These are phyloP conservation scores for Acanthamoeba polyphaga DNA, from an alignment of 208 protist species.

Conservation along the genomic window DNA sequence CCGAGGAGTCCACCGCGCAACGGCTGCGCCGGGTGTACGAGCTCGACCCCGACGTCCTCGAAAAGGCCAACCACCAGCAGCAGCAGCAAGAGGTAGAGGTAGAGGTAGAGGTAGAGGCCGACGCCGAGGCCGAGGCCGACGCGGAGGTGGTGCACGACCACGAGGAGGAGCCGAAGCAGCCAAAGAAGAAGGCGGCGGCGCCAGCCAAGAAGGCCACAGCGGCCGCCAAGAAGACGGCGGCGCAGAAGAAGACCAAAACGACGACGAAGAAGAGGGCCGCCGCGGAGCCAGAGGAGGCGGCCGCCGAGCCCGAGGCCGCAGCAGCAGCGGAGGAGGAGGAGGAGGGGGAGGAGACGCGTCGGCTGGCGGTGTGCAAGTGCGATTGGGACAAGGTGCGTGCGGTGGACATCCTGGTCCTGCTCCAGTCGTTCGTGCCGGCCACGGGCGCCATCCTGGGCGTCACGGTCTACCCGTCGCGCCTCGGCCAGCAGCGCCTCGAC, in stretches of 20 bases:
- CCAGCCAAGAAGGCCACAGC: neutral
- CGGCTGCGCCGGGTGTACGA: constrained; percentile 24
- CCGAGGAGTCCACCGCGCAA: neutral
- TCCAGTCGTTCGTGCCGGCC: constrained; percentile 96
- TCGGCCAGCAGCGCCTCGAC: constrained; percentile 95
- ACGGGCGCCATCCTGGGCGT: constrained; percentile 94
- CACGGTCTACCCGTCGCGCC: constrained; percentile 96
- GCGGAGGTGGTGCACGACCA: no score
- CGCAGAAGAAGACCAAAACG: neutral
- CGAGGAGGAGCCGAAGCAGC: no score
- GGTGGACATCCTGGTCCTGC: constrained; percentile 95
- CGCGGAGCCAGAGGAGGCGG: neutral
- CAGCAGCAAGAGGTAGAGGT: neutral
- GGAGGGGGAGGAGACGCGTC: constrained; percentile 87
- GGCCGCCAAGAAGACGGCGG: neutral
- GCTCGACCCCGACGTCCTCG: neutral
- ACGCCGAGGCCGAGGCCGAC: no score
- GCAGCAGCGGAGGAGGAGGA: constrained; percentile 18
- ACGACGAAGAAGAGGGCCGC: neutral
- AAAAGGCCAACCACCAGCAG: neutral
- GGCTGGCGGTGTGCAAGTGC: constrained; percentile 96
- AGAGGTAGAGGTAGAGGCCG: neutral
- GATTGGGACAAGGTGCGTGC: constrained; percentile 96
- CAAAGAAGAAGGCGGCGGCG: neutral
- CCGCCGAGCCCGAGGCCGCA: neutral